Base-by-base conservation (phyloP, 1,139 yeast genomes). In the Saccharomyces hybrid region DNA sequence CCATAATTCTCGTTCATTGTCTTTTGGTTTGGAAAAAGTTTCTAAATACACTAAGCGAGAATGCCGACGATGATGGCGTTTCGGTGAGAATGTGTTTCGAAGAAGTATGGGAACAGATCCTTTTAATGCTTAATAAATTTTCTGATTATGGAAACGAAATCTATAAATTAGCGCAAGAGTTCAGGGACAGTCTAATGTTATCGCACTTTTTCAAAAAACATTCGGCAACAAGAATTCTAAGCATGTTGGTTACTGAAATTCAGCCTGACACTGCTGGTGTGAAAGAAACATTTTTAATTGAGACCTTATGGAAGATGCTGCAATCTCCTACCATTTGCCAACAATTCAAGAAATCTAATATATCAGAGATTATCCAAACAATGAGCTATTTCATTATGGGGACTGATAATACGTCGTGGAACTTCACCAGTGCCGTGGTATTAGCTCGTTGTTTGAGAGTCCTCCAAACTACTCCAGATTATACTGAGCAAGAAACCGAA, bases 1-100 rank as follows among this genome's bases (percentile, higher is more conserved):
- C 67, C 4, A 52, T 68, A 23, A 54, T 67, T 4, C 52, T 68
- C 27, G 51, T 61, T 6, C 60, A 62, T 42, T 63, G 67, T 50
- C 44, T 66, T 16, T 30, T 66, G 23, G 51, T 58, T 2, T 42
- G 59, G 6, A 58, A 59, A 25, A 44, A 49, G 5, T 47, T 55
- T 14, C 30, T 57, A 46, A 50, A 49, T 13, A 48, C 34, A 31
- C 13, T 47, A 50, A n/a, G 31, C 51, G 9, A 47, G 49, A n/a
- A 38, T 11, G 8, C 44, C n/a, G 49, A 50, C n/a, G 57, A 56
- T 23, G 48, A 54, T 14, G 46, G 57, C 5, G 48, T 56, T 26
- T 25, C 55, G 14, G 25, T 53, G n/a, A 49, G 60, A 4, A 49
- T 49, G 20, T 47, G 41, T 7, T 52, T 61, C 31, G 47, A 54